A percentile compares a stretch with the other conserved stretches of the same genome.
These are phyloP conservation scores for Dactylonectria estremocensis DNA, from an alignment of 2,329 filamentous ascomycete species.

Conservation along the genomic window DNA sequence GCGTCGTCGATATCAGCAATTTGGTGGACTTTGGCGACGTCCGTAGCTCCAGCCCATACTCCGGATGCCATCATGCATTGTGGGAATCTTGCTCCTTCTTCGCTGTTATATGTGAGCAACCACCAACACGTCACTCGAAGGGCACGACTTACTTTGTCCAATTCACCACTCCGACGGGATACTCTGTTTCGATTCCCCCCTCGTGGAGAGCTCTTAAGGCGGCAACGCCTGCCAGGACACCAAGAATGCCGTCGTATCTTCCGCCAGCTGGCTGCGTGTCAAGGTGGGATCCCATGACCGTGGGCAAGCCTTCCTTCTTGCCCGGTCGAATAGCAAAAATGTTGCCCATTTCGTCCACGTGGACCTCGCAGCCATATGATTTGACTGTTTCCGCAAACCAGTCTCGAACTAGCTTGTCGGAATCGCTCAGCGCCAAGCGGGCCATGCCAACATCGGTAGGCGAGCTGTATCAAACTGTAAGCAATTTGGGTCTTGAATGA, in stretches of 20 bases:
- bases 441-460: constrained; percentile 13
- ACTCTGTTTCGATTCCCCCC: constrained; percentile 75
- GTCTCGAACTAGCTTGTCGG: constrained; percentile 78
- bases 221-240: constrained; percentile 80
- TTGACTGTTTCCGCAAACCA: constrained; percentile 79
- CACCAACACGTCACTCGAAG: neutral
- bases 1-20: constrained; percentile 71
- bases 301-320: constrained; percentile 70
- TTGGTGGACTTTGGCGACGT: constrained; percentile 70
- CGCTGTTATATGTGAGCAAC: constrained; percentile 60
- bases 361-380: constrained; percentile 75
- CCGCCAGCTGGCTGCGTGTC: constrained; percentile 75
- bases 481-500: neutral
- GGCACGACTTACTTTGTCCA: constrained; percentile 73
- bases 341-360: constrained; percentile 84
- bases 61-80: constrained; percentile 80
- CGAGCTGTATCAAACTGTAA: neutral
- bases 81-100: constrained; percentile 84
- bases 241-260: constrained; percentile 82
- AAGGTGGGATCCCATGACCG: constrained; percentile 78
- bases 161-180: constrained; percentile 80
- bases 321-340: constrained; percentile 80
- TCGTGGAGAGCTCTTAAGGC: constrained; percentile 78
- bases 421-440: constrained; percentile 4
- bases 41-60: constrained; percentile 79